These are phyloP conservation scores for Cercospora janseana DNA, from an alignment of 2,329 filamentous ascomycete species.

Conservation along the genomic window DNA sequence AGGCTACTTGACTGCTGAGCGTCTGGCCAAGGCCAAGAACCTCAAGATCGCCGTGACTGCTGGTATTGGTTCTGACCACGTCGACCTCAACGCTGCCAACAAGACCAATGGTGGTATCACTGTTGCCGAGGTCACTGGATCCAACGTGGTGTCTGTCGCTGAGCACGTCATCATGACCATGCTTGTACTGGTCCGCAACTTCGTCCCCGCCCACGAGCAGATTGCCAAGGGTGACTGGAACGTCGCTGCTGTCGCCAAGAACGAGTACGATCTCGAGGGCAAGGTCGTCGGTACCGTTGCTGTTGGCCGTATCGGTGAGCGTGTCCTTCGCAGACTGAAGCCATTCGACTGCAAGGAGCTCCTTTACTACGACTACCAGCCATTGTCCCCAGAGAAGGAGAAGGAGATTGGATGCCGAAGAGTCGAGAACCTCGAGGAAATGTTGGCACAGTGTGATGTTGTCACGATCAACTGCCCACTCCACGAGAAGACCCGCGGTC, in stretches of 20 bases:
- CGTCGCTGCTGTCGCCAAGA: constrained; percentile 93
- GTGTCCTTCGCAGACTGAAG: constrained; percentile 92
- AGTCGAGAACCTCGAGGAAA: constrained; percentile 85
- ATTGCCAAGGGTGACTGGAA: constrained; percentile 88
- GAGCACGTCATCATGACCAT: constrained; percentile 99
- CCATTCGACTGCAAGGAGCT: constrained; percentile 99
- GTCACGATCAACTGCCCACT: constrained; percentile 99
- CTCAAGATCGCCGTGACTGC: constrained; percentile 96
- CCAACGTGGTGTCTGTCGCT: constrained; percentile 96
- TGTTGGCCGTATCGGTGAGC: constrained; percentile 96
- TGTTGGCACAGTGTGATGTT: constrained; percentile 89
- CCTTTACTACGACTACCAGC: constrained; percentile 99
- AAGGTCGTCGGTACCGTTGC: constrained; percentile 98
- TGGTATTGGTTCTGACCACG: constrained; percentile 97
- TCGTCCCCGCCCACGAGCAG: constrained; percentile 94
- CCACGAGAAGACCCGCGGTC: constrained; percentile 92
- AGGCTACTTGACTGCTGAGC: constrained; percentile 94
- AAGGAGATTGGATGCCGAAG: constrained; percentile 93
- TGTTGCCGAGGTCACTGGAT: constrained; percentile 95
- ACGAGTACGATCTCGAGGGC: constrained; percentile 94
- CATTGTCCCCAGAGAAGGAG: constrained; percentile 78
- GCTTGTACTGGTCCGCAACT: constrained; percentile 93
- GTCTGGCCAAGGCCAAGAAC: constrained; percentile 96
- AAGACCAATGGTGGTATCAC: constrained; percentile 97
- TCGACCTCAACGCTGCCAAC: constrained; percentile 96